Conservation (phyloP, 345 rosid genomes). For the Euphorbia tirucalli region DNA sequence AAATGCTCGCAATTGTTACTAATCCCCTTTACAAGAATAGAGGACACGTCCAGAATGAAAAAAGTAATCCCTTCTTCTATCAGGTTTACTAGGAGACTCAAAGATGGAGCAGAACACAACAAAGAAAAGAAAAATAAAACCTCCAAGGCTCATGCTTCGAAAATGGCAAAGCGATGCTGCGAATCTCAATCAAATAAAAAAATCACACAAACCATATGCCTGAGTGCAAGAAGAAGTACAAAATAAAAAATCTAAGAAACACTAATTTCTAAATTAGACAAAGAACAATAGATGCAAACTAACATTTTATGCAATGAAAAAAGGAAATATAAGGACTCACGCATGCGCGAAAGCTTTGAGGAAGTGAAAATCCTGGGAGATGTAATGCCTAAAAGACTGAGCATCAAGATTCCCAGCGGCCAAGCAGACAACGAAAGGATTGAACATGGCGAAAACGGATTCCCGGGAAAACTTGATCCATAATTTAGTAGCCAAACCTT, state of each 20-base stretch:
- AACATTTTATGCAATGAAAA: neutral
- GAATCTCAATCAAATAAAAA: neutral
- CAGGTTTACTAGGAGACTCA: neutral
- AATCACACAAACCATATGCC: neutral
- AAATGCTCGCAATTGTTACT: neutral
- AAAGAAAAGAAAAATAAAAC: neutral
- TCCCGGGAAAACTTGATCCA: slow-evolving; percentile 77
- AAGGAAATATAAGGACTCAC: slow-evolving; percentile 43
- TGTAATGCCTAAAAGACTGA: slow-evolving; percentile 67
- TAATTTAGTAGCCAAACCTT: slow-evolving; percentile 53
- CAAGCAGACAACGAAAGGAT: slow-evolving; percentile 67
- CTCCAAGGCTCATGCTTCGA: neutral
- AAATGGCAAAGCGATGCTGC: neutral
- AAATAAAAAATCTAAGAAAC: neutral
- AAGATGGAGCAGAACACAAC: neutral
- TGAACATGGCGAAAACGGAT: slow-evolving; percentile 60
- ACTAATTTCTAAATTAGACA: neutral
- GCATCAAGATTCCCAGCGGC: slow-evolving; percentile 78
- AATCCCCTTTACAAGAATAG: neutral
- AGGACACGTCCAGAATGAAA: neutral
- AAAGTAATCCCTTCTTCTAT: neutral
- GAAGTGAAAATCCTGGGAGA: slow-evolving; percentile 80
- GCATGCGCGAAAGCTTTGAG: slow-evolving; percentile 87
- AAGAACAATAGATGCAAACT: too few relatives aligned
- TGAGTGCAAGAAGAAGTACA: neutral